These are phyloP conservation scores for Rosa hybrid DNA, from an alignment of 331 rosid genomes.

Conservation along the genomic window DNA sequence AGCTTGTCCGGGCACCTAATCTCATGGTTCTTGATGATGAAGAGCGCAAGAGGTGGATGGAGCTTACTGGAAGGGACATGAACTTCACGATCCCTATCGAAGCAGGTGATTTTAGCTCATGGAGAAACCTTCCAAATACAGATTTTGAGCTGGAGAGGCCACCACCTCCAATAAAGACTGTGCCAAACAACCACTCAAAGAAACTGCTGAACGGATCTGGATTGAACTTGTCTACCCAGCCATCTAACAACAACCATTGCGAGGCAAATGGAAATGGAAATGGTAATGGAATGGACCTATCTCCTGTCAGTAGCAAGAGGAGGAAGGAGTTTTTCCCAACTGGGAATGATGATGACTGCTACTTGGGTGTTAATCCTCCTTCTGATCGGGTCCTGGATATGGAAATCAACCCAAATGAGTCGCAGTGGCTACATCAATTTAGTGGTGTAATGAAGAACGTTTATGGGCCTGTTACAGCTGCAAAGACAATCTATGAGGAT, in stretches of 20 bases:
- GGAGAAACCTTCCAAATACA: conserved; percentile 91
- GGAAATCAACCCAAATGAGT: conserved; percentile 65
- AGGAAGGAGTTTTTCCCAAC: conserved; percentile 80
- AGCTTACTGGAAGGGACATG: conserved; percentile 86
- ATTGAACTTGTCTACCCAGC: conserved; percentile 76
- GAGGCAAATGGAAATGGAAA: conserved; percentile 25
- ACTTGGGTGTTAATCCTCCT: conserved; percentile 72
- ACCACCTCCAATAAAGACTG: conserved; percentile 52
- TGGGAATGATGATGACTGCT: conserved; percentile 73
- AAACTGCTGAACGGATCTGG: conserved; percentile 89
- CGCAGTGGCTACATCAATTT: conserved; percentile 69
- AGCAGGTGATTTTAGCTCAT: conserved; percentile 83
- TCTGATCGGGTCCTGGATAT: conserved; percentile 61
- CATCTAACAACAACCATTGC: conserved; percentile 57
- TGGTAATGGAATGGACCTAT: conserved; percentile 56
- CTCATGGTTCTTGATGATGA: conserved; percentile 73
- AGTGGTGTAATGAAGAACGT: conserved; percentile 90
- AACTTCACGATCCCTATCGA: conserved; percentile 76
- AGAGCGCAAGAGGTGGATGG: conserved; percentile 83
- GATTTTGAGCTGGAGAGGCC: conserved; percentile 92
- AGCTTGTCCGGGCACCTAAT: conserved; percentile 71
- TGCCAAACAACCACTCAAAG: conserved; percentile 59
- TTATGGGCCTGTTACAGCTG: conserved; percentile 90
- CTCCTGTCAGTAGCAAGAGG: conserved; percentile 68
- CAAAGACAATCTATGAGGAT: conserved; percentile 93